Evolutionary conservation across 306 rosid species (phyloP).

Genomic region (Prinsepia uniflora): DNA sequence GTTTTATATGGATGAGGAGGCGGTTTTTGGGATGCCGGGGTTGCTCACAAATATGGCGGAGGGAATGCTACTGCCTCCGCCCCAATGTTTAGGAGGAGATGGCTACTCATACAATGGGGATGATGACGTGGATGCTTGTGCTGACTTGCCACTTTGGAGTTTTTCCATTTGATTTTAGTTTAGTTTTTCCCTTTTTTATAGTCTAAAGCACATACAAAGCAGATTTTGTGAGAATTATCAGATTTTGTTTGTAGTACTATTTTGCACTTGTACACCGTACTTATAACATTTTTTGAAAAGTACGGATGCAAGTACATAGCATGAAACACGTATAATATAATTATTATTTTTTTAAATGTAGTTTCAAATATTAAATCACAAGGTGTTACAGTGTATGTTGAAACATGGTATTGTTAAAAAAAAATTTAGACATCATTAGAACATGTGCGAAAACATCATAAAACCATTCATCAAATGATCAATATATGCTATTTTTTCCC

Average conservation of each 20-base stretch:
- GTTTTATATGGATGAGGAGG: constrained; percentile 46
- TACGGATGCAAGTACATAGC: neutral
- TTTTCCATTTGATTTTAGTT: constrained; percentile 29
- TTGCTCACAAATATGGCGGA: constrained; percentile 59
- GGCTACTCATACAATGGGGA: neutral
- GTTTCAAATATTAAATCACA: too few species aligned
- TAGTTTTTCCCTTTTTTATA: neutral
- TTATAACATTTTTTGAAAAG: neutral
- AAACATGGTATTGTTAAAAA: too few species aligned
- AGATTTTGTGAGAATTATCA: neutral
- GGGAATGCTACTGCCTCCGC: constrained; percentile 58
- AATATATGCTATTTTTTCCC: too few species aligned
- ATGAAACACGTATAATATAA: neutral
- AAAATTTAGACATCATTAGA: too few species aligned
- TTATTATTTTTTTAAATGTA: too few species aligned
- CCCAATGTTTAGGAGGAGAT: constrained; percentile 17
- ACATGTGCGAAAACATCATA: too few species aligned
- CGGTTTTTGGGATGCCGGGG: constrained; percentile 46
- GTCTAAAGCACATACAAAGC: neutral
- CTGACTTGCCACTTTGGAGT: constrained; percentile 74
- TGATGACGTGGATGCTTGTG: constrained; percentile 28
- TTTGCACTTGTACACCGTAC: constrained; percentile 10
- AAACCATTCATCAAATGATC: too few species aligned
- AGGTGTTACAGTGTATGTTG: too few species aligned
- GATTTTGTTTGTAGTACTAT: neutral